These are phyloP conservation scores for Pseudopithomyces chartarum DNA, from an alignment of 2,329 filamentous ascomycete genomes.

Conservation along the genomic window DNA sequence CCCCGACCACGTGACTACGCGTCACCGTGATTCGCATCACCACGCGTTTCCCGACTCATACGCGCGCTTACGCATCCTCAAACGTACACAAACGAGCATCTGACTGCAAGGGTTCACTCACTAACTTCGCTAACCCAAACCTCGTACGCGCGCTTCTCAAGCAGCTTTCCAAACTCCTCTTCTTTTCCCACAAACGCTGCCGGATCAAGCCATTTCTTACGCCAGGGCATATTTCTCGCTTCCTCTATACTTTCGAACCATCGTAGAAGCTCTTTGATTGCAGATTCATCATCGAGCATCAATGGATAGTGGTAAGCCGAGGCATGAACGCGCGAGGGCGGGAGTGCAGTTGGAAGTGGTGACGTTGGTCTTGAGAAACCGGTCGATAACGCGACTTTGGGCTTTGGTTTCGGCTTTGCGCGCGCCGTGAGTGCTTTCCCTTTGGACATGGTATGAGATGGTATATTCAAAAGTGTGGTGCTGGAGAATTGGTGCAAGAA, in stretches of 20 bases:
- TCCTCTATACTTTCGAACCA: conserved; percentile 41
- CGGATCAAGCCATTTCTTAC: conserved; percentile 62
- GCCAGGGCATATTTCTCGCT: conserved; percentile 47
- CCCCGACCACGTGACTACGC: conserved; percentile 26
- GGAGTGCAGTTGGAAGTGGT: conserved; percentile 20
- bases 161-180: conserved; percentile 41
- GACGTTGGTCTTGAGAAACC: conserved; percentile 20
- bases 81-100: neutral
- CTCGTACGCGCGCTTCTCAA: conserved; percentile 65
- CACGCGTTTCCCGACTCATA: neutral
- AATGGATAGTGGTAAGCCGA: conserved; percentile 38
- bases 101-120: conserved; percentile 22
- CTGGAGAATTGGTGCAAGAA: neutral
- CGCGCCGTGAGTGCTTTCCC: neutral
- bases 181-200: conserved; percentile 24
- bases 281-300: conserved; percentile 21
- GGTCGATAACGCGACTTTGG: neutral
- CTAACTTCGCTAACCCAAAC: conserved; percentile 71
- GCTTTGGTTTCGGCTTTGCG: conserved; percentile 7
- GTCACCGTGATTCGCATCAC: neutral
- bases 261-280: conserved; percentile 26
- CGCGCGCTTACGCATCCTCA: neutral
- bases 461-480: neutral
- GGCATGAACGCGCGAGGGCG: conserved; percentile 33
- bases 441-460: neutral